A percentile compares a stretch with the other conserved stretches of the same genome.
Conservation (phyloP, 1,284 basidiomycete genomes). For the Agaricales sp. region DNA sequence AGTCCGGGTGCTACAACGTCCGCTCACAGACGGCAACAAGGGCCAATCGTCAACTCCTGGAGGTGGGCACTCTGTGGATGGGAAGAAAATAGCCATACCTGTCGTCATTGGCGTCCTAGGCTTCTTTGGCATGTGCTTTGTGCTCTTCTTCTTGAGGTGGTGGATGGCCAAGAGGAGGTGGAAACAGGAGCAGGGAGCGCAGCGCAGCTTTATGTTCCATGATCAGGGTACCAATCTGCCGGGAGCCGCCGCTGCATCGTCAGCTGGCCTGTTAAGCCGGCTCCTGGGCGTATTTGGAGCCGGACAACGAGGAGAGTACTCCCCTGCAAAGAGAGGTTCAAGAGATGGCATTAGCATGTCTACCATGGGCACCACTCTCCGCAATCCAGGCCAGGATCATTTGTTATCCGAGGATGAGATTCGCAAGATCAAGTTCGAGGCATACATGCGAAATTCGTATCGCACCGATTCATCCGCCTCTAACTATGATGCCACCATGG, state of each 20-base stretch:
- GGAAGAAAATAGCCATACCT: constrained; percentile 36
- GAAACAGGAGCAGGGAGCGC: constrained; percentile 3
- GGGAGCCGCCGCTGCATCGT: constrained; percentile 8
- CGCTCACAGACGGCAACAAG: constrained; percentile 24
- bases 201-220: no score
- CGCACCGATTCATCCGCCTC: constrained; percentile 16
- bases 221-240: constrained; percentile 7
- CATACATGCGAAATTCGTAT: constrained; percentile 16
- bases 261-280: constrained; percentile 9
- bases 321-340: constrained; percentile 13
- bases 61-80: constrained; percentile 4
- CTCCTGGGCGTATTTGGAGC: constrained; percentile 4
- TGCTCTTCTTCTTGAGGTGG: constrained; percentile 44
- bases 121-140: constrained; percentile 43
- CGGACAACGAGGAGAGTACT: constrained; percentile 13
- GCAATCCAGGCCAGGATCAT: constrained; percentile 10
- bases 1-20: constrained; percentile 52
- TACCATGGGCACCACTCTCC: constrained; percentile 16
- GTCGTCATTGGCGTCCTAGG: constrained; percentile 46
- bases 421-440: constrained; percentile 18
- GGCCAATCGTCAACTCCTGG: constrained; percentile 4
- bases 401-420: constrained; percentile 21
- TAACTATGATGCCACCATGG: constrained; percentile 25
- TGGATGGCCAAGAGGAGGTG: constrained; percentile 30
- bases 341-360: constrained; percentile 16